A percentile compares a stretch with the other conserved stretches of the same genome.
Evolutionary conservation across 2,329 filamentous ascomycete species (phyloP).

Genomic region (Emergomyces orientalis): DNA sequence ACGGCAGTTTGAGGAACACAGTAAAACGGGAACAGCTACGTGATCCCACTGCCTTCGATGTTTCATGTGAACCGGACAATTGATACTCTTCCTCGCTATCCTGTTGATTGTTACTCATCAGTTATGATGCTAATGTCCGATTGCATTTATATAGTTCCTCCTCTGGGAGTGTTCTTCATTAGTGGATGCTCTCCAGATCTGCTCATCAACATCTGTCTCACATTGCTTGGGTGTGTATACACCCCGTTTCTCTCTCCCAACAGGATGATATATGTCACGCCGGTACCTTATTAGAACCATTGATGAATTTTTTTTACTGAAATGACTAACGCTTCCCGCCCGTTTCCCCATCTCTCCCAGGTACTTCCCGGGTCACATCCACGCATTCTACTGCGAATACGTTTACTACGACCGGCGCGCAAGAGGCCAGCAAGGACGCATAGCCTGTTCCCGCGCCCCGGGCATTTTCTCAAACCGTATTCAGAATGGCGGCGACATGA

Average conservation of each 20-base stretch:
- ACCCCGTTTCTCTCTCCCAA: background rate
- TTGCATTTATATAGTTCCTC: slow-evolving; percentile 47
- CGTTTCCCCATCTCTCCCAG: slow-evolving; percentile 25
- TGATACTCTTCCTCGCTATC: background rate
- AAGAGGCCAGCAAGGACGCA: slow-evolving; percentile 19
- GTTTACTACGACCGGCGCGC: slow-evolving; percentile 63
- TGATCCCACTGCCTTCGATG: background rate
- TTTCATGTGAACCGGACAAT: background rate
- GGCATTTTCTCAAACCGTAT: slow-evolving; percentile 35
- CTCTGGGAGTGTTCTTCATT: slow-evolving; percentile 54
- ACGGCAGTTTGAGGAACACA: background rate
- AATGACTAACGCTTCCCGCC: background rate
- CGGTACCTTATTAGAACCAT: background rate
- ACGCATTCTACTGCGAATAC: slow-evolving; percentile 75
- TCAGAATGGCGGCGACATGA: slow-evolving; percentile 27
- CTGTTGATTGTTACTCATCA: background rate
- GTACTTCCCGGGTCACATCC: slow-evolving; percentile 69
- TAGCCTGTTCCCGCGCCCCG: slow-evolving; percentile 22
- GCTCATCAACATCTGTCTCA: slow-evolving; percentile 58
- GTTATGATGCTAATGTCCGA: background rate
- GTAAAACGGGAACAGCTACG: background rate
- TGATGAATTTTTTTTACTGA: background rate
- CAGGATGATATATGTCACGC: background rate
- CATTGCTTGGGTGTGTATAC: slow-evolving; percentile 49
- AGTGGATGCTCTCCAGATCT: slow-evolving; percentile 58